phyloP scores from a whole-genome alignment of 352 stramenopile species.

The Nothophytophthora sp. region DNA sequence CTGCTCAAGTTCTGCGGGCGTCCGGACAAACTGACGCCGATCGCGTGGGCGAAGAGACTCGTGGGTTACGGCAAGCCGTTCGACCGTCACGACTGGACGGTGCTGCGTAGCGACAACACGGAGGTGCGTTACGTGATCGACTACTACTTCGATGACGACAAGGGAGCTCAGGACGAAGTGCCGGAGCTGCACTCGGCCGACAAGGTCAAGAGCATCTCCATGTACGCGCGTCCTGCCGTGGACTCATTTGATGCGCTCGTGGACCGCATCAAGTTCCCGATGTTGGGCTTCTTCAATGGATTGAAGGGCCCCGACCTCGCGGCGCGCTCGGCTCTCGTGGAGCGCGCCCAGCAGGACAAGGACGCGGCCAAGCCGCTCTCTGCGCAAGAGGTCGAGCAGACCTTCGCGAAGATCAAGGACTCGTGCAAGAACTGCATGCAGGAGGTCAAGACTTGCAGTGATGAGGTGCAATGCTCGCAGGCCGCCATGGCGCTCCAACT shows the following conservation, averaged over 20 bases:
- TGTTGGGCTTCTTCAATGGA: conserved; percentile 55
- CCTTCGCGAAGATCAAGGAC: conserved; percentile 83
- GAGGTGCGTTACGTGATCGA: conserved; percentile 99
- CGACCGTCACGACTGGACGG: conserved; percentile 99
- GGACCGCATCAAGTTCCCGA: conserved; percentile 82
- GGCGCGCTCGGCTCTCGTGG: conserved; percentile 47
- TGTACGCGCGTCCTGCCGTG: conserved; percentile 85
- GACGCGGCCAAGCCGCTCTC: conserved; percentile 49
- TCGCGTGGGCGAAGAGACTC: conserved; percentile 92
- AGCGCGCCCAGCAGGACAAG: conserved; percentile 37
- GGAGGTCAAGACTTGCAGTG: conserved; percentile 74
- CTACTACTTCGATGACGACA: conserved; percentile 97
- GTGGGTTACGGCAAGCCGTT: conserved; percentile 92
- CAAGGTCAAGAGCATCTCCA: conserved; percentile 89
- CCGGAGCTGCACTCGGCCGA: conserved; percentile 81
- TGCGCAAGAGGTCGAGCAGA: conserved; percentile 75
- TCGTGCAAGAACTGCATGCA: conserved; percentile 84
- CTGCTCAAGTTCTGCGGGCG: conserved; percentile 97
- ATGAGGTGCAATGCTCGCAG: conserved; percentile 81
- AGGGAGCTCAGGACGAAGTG: conserved; percentile 72
- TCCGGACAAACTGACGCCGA: conserved; percentile 95
- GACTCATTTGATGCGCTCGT: conserved; percentile 72
- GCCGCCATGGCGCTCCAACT: conserved; percentile 87
- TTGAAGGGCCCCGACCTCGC: conserved; percentile 51
- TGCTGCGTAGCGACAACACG: conserved; percentile 88